Base-by-base conservation (phyloP, 441 rosid species). In the Erysimum pusillum region DNA sequence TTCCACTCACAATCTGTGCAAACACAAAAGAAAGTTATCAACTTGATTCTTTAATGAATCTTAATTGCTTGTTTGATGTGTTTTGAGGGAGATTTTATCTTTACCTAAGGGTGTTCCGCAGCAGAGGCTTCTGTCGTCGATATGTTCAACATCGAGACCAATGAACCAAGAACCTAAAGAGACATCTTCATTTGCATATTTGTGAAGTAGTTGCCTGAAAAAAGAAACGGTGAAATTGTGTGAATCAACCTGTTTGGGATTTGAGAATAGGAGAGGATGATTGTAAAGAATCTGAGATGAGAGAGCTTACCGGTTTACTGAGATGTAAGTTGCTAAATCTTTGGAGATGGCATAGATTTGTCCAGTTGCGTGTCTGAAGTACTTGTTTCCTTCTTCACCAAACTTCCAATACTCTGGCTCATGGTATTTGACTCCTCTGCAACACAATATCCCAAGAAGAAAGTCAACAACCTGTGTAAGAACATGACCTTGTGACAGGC, bases 341-440 rank as follows among this genome's bases (percentile, higher is more conserved):
- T 92, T 92, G 39, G 99, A 91, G 79, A 92, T 79, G 39, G 90
- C 96, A 62, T 92, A 95, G 70, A 92, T 87, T 77, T 92, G 98
- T 38, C 98, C 98, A 0, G 93, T 88, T 0, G 99, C 98, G 69
- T 92, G 98, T 80, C 94, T 85, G 67, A 92, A 95, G 76, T 92
- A 92, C 65, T 90, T 92, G 67, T 89, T 95, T 35, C 97, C 97
- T 63, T 90, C 96, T 87, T 94, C 97, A 12, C 99, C 98, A 67
- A 95, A 95, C 83, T 95, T 92, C 97, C 96, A 92, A 79, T 87
- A 82, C 75, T 91, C 98, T 59, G 99, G 97, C 69, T 95, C 99
- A 31, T 89, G 93, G 85, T 92, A 91, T 84, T 89, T 95, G 17
- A 83, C 86, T 41, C 93, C 96, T 74, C 99, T 92, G 86, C 82